Conservation (phyloP, 2,329 filamentous ascomycete genomes). For the Claviceps maximensis region DNA sequence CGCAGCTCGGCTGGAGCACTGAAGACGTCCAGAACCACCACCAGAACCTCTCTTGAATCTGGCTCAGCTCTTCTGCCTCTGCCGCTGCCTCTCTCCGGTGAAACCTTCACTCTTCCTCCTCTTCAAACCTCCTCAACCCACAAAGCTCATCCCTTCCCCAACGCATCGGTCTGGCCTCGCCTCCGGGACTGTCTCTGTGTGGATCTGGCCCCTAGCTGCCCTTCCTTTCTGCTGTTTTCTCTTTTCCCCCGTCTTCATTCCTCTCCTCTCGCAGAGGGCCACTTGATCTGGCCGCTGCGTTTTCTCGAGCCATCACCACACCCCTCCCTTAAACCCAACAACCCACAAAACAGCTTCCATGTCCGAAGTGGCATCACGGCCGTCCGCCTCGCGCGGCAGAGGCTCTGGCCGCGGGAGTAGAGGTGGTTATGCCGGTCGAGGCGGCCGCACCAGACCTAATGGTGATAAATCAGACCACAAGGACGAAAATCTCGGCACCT, state of each 20-base stretch:
- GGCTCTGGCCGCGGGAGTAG: slow-evolving; percentile 78
- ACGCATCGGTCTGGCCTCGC: slow-evolving; percentile 17
- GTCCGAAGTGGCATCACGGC: slow-evolving; percentile 88
- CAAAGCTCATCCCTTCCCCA: slow-evolving; percentile 11
- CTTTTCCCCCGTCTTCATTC: slow-evolving; percentile 13
- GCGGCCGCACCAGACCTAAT: slow-evolving; percentile 57
- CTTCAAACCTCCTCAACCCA: not conserved
- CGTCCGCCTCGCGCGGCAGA: slow-evolving; percentile 75
- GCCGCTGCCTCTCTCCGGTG: slow-evolving; percentile 8
- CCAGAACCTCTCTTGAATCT: not conserved
- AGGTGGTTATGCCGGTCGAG: slow-evolving; percentile 60
- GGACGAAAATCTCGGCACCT: slow-evolving; percentile 43
- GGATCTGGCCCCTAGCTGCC: slow-evolving; percentile 16
- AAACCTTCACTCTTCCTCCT: slow-evolving; percentile 10
- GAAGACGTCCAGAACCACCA: no score
- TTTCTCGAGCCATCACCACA: slow-evolving; percentile 11
- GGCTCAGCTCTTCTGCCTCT: slow-evolving; percentile 7
- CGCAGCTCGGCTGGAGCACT: no score
- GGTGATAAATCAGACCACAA: slow-evolving; percentile 49
- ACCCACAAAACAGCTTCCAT: slow-evolving; percentile 41
- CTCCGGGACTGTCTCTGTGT: slow-evolving; percentile 17
- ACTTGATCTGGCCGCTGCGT: slow-evolving; percentile 5
- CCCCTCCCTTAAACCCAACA: slow-evolving; percentile 46
- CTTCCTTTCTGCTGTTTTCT: slow-evolving; percentile 9
- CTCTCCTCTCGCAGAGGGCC: slow-evolving; percentile 22